Evolutionary conservation across 306 rosid genomes (phyloP).

Genomic region (Hippophae tibetana): DNA sequence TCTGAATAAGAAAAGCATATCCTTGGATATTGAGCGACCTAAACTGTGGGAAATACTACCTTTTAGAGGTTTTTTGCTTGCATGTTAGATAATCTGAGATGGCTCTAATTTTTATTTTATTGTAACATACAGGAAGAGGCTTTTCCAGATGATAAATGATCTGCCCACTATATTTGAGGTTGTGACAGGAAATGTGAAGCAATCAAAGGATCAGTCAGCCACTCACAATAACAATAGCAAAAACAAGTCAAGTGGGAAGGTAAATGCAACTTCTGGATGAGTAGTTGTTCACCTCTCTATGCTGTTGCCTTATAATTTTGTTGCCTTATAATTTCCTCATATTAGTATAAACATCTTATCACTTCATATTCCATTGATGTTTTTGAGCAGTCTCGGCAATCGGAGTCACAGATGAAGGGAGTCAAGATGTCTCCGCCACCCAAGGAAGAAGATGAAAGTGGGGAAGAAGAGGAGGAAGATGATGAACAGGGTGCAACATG

Average conservation of each 20-base stretch:
- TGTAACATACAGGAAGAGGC: slow-evolving; percentile 58
- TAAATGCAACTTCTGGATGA: slow-evolving; percentile 7
- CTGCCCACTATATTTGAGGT: slow-evolving; percentile 95
- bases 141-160: slow-evolving; percentile 94
- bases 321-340: no score
- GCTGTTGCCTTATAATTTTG: no score
- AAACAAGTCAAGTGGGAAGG: slow-evolving; percentile 73
- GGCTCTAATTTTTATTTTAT: slow-evolving; percentile 24
- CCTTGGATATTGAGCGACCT: no score
- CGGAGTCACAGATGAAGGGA: slow-evolving; percentile 72
- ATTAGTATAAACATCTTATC: slow-evolving; percentile 18
- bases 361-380: slow-evolving; percentile 12
- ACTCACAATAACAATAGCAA: slow-evolving; percentile 76
- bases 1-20: no score
- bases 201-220: slow-evolving; percentile 39
- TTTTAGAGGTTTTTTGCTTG: background rate
- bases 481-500: slow-evolving; percentile 90
- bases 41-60: no score
- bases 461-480: slow-evolving; percentile 84
- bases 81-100: slow-evolving; percentile 10
- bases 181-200: slow-evolving; percentile 70
- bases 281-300: no score
- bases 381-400: slow-evolving; percentile 56
- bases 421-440: slow-evolving; percentile 81
- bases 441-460: slow-evolving; percentile 92